Conservation (phyloP, 805 yeast species). For the Candida ficus region DNA sequence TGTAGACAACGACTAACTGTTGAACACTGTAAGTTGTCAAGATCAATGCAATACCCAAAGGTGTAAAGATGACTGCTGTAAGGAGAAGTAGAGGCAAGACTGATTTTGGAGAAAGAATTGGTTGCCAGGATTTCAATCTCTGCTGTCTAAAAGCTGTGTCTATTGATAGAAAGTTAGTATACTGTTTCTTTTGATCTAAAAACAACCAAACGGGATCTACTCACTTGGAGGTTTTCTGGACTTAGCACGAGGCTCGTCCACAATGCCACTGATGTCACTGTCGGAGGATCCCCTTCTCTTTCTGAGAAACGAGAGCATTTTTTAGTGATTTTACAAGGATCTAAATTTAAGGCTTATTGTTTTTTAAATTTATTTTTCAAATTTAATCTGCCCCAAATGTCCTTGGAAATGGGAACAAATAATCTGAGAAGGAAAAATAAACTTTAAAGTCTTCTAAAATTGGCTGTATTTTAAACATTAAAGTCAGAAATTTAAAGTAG, state of each 20-base stretch:
- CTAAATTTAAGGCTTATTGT: background rate
- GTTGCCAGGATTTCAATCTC: slow-evolving; percentile 63
- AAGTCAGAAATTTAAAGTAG: no score
- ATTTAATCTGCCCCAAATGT: no score
- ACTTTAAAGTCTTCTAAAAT: no score
- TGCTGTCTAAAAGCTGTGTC: slow-evolving; percentile 79
- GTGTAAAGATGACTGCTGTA: slow-evolving; percentile 77
- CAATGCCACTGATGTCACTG: slow-evolving; percentile 25
- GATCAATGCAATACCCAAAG: slow-evolving; percentile 82
- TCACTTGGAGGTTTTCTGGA: slow-evolving; percentile 50
- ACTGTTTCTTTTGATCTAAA: slow-evolving; percentile 21
- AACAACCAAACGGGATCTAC: slow-evolving; percentile 3
- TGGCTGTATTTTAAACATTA: no score
- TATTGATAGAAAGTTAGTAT: slow-evolving; percentile 30
- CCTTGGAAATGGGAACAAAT: no score
- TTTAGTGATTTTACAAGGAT: background rate
- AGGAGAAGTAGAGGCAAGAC: slow-evolving; percentile 80
- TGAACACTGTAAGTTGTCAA: slow-evolving; percentile 78
- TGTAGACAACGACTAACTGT: slow-evolving; percentile 68
- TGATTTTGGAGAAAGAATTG: slow-evolving; percentile 85
- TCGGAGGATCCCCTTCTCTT: slow-evolving; percentile 24
- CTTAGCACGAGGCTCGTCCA: slow-evolving; percentile 28
- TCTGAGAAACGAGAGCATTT: slow-evolving; percentile 20
- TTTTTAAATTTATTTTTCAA: no score
- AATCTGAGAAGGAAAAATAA: no score